Base-by-base conservation (phyloP, 768 basidiomycete species). In the Pilatotrama ljubarskyi region DNA sequence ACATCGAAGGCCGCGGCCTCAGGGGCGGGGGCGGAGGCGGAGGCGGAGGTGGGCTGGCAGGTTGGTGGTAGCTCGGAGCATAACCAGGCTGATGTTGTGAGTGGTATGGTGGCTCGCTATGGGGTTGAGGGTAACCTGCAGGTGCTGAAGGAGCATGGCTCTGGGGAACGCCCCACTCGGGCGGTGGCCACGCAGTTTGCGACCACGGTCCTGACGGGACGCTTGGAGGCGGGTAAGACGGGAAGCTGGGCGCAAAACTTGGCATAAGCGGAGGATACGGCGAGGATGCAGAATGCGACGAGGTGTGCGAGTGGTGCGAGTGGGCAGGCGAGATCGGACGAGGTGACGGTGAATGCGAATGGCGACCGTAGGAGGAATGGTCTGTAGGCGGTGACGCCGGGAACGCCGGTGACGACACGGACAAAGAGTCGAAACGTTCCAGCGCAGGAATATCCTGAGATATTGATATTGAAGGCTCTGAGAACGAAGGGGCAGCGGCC, bases 361-460 rank as follows among this genome's bases (percentile, higher is more conserved):
- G 57, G 13, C 51, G 53, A n/a, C 56, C 17, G 22, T 22, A 50
- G 36, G 54, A 47, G 41, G 51, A 42, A 24, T 40, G 59, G 26
- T 52, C 54, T 17, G 47, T 37, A 4, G 57, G 62, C 22, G 48
- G 63, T 17, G 61, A 49, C 22, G 77, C 76, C 13, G 77, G 76
- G 40, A 73, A 69, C 10, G 74, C 68, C 8, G 62, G 47, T 14
- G 71, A 44, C 22, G 76, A 74, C 20, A 81, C 67, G n/a, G 62
- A 70, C 24, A 77, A 73, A 37, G 72, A 69, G 40, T 70, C 70
- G 55, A 82, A 78, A 44, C 77, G 74, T 58, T 77, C 72, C 4
- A 51, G 50, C 5, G 73, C 63, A 17, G 80, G 70, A 17, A 72
- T 26, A 64, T 52, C 47, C 8, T 69, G 46, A 22, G 77, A 64